A percentile compares a stretch with the other conserved stretches of the same genome.
These are phyloP conservation scores for Staphylotrichum tortipilum DNA, from an alignment of 495 filamentous ascomycete species.

Conservation along the genomic window DNA sequence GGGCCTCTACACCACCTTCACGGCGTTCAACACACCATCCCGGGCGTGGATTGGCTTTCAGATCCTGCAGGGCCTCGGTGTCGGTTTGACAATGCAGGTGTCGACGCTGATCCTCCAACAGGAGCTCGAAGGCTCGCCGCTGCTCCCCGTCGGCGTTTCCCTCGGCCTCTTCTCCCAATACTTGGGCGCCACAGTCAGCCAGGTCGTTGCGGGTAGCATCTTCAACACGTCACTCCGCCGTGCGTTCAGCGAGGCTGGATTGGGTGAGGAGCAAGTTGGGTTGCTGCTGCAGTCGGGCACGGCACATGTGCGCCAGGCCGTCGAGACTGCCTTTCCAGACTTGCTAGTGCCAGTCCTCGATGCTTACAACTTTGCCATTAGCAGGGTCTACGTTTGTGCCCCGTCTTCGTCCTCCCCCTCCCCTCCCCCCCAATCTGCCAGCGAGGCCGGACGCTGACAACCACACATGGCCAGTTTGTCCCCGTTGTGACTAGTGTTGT, in stretches of 20 bases:
- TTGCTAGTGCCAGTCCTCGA: neutral
- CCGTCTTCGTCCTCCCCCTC: too few species aligned
- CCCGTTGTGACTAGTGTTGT: too few species aligned
- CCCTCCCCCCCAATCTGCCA: too few species aligned
- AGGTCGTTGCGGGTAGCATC: constrained; percentile 14
- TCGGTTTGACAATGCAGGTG: constrained; percentile 36
- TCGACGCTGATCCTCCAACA: constrained; percentile 11
- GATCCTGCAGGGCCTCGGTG: constrained; percentile 37
- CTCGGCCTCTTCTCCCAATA: constrained; percentile 15
- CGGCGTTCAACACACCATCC: constrained; percentile 21
- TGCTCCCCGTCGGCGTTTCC: constrained; percentile 12
- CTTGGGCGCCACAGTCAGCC: constrained; percentile 13
- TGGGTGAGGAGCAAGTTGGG: too few species aligned
- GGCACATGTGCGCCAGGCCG: neutral
- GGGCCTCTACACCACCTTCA: constrained; percentile 33
- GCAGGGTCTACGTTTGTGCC: too few species aligned
- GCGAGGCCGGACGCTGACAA: too few species aligned
- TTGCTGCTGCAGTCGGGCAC: neutral
- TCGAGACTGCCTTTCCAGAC: neutral
- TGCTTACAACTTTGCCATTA: neutral
- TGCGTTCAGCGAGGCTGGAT: neutral
- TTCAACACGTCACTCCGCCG: constrained; percentile 4
- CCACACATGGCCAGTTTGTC: too few species aligned
- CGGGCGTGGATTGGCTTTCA: constrained; percentile 45
- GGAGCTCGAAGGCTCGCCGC: constrained; percentile 9